A percentile compares a stretch with the other conserved stretches of the same genome.
Conservation (phyloP, 2,329 filamentous ascomycete species). For the Ceratocystis cubensis region DNA sequence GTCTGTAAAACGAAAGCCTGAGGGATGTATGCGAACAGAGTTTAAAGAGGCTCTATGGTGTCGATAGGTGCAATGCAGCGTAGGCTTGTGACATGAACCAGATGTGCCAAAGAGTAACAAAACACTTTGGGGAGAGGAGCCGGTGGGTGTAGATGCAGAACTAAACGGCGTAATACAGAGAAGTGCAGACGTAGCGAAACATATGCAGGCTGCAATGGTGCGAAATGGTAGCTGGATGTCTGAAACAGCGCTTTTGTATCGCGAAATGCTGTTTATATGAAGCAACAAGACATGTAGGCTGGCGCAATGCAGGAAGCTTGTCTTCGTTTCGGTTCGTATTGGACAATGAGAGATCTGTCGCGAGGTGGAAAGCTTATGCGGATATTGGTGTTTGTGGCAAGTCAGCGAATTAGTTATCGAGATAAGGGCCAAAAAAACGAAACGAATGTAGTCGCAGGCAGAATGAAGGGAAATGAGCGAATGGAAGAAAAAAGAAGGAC, state of each 20-base stretch:
- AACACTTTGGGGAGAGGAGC: background rate
- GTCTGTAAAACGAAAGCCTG: background rate
- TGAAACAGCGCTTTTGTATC: conserved; percentile 8
- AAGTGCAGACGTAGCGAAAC: background rate
- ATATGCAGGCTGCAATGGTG: background rate
- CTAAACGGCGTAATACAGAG: background rate
- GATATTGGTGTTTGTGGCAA: background rate
- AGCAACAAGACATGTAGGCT: background rate
- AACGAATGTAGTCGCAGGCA: background rate
- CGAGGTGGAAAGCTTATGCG: background rate
- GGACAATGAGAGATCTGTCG: background rate
- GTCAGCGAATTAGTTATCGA: background rate
- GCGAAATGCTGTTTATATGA: background rate
- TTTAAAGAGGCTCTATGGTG: background rate
- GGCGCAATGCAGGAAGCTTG: conserved; percentile 7
- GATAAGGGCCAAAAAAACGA: background rate
- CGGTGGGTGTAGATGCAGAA: conserved; percentile 1
- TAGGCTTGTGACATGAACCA: background rate
- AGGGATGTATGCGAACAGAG: background rate
- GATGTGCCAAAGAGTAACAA: background rate
- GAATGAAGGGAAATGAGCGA: background rate
- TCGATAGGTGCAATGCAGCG: background rate
- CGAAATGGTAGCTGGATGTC: background rate
- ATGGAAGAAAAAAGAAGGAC: background rate
- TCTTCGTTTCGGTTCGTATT: background rate